Evolutionary conservation across 495 filamentous ascomycete genomes (phyloP).

Genomic region (Penicillium pulvis): DNA sequence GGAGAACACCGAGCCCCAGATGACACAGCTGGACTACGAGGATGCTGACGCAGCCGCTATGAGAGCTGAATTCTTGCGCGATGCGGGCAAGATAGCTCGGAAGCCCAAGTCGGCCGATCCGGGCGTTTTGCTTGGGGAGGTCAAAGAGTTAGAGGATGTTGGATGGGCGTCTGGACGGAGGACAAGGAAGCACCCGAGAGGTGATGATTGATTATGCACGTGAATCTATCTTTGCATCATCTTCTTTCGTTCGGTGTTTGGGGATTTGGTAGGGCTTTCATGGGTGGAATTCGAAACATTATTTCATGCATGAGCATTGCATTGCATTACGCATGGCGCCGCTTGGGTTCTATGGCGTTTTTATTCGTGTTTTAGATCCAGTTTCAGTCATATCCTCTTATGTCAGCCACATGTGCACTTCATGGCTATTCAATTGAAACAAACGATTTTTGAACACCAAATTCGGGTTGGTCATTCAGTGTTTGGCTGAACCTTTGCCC

Average conservation of each 20-base stretch:
- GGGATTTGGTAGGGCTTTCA: neutral
- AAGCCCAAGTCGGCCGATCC: conserved; percentile 29
- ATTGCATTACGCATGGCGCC: conserved; percentile 33
- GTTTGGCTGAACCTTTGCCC: too few species aligned
- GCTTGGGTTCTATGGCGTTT: neutral
- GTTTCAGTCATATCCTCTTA: neutral
- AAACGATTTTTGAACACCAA: too few species aligned
- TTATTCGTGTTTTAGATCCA: neutral
- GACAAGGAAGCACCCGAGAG: conserved; percentile 36
- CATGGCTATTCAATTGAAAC: too few species aligned
- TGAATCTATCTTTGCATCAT: conserved; percentile 15
- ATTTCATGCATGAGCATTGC: conserved; percentile 10
- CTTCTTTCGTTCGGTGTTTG: conserved; percentile 3
- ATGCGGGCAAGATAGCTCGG: conserved; percentile 42
- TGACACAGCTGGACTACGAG: conserved; percentile 59
- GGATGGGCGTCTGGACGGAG: conserved; percentile 42
- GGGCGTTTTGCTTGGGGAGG: conserved; percentile 29
- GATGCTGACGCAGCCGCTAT: conserved; percentile 53
- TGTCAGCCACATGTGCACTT: neutral
- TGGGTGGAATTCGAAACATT: neutral
- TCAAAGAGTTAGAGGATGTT: conserved; percentile 38
- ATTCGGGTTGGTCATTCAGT: too few species aligned
- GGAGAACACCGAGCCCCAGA: conserved; percentile 40
- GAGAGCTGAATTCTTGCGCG: conserved; percentile 46
- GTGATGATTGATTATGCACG: conserved; percentile 18